phyloP scores from a whole-genome alignment of 176 grass and related monocot species.

The Zoysia japonica region DNA sequence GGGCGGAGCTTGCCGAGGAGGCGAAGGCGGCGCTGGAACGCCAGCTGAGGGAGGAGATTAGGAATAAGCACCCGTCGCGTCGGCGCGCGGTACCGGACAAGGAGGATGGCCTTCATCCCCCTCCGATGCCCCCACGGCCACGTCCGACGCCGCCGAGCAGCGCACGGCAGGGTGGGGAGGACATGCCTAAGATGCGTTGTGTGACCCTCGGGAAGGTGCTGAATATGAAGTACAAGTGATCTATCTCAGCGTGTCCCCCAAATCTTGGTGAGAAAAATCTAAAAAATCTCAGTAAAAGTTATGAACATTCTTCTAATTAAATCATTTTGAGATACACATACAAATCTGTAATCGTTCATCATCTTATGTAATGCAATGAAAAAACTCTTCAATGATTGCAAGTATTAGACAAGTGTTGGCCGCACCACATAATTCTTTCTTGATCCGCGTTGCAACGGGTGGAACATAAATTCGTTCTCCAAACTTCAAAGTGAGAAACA shows the following conservation, averaged over 20 bases:
- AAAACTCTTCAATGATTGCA: no score
- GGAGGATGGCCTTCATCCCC: neutral
- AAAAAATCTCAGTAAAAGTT: no score
- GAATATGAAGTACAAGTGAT: slow-evolving; percentile 62
- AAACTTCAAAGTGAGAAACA: no score
- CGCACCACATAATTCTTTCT: no score
- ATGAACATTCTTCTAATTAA: no score
- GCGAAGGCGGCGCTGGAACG: slow-evolving; percentile 57
- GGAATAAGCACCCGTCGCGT: slow-evolving; percentile 21
- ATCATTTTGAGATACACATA: no score
- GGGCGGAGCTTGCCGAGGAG: slow-evolving; percentile 59
- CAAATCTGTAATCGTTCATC: no score
- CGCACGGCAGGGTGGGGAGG: neutral
- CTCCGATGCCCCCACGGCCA: neutral
- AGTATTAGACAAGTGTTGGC: no score
- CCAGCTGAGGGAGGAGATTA: slow-evolving; percentile 47
- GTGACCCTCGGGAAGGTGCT: slow-evolving; percentile 56
- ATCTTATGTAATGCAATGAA: no score
- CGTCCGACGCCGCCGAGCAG: neutral
- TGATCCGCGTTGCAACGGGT: no score
- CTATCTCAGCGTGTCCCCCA: neutral
- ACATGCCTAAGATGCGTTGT: slow-evolving; percentile 10
- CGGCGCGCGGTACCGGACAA: neutral
- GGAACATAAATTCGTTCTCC: no score
- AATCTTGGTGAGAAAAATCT: no score